Evolutionary conservation across 495 filamentous ascomycete genomes (phyloP), one percentile per base, ranked within the genome.

Genomic region (Pyrenula massariospora): DNA sequence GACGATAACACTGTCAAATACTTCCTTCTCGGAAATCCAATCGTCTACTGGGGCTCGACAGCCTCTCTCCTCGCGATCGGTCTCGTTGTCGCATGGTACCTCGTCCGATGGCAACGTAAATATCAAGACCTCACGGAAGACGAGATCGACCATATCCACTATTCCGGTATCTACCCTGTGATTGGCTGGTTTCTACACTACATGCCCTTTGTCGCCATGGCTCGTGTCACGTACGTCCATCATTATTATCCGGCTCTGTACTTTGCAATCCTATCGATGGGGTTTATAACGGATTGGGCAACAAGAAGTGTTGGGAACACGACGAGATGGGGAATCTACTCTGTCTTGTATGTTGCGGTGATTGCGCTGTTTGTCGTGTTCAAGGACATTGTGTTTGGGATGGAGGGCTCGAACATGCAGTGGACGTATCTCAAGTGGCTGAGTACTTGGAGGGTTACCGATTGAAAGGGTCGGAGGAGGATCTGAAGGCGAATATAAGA

Each of bases 231-330:
- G 23, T 98, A 98, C 68, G 93, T 98, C 51, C 93, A 98, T 69
- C 93, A 98, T 72, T 98, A 98, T 73, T 98, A 97, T 70, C 93
- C 93, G 8, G 93, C 93, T n/a, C 80, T 98, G 2, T 98, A 96
- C 74, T 98, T 96, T 65, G 92, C 93, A 54, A 96, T 98, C 58
- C 75, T 98, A 22, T 83, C 79, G 11, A 81, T 88, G 53, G 94
- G 93, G 51, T 98, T 98, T 74, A 79, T 91, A 55, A 72, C 87
- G 55, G 91, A 98, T 69, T 96, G 88, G 82, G 70, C 85, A 52
- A 80, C 86, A 54, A 77, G 82, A 52, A 84, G 76, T 57, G 70
- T 86, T 56, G 77, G 75, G 53, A 79, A 80, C 66, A 74, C 64
- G 50, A 64, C 77, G 23, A 80, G 80, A 67, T 84, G 80, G 68